Conservation (phyloP, 352 stramenopile genomes). For the Pilasporangium apinafurcum region DNA sequence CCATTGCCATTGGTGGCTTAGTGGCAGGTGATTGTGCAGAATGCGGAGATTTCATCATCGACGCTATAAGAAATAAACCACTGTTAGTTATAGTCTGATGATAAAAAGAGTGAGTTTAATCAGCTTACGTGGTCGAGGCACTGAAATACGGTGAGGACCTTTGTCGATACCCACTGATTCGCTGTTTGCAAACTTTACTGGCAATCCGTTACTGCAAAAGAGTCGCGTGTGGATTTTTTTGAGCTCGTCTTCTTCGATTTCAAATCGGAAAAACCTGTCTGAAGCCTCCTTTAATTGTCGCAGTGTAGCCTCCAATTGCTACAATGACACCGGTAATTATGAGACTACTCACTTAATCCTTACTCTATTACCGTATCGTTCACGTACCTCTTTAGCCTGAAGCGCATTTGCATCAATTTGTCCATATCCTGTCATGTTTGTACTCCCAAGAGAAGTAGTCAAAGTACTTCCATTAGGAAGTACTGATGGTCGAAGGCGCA, state of each 20-base stretch:
- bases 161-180: neutral
- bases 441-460: too few relatives aligned
- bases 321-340: neutral
- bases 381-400: conserved; percentile 23
- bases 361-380: too few relatives aligned
- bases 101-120: neutral
- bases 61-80: neutral
- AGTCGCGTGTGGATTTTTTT: conserved; percentile 53
- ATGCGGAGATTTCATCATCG: conserved; percentile 10
- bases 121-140: conserved; percentile 20
- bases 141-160: conserved; percentile 1
- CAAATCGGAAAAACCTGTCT: conserved; percentile 89
- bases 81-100: neutral
- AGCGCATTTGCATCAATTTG: conserved; percentile 8
- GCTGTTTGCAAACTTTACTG: too few relatives aligned
- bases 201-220: conserved; percentile 23
- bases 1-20: conserved; percentile 12
- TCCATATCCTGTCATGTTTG: too few relatives aligned
- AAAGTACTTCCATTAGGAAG: too few relatives aligned
- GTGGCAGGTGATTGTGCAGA: conserved; percentile 2
- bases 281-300: conserved; percentile 69
- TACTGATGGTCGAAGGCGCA: too few relatives aligned
- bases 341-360: neutral
- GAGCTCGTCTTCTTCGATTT: conserved; percentile 92
- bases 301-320: conserved; percentile 65